Evolutionary conservation across 495 filamentous ascomycete genomes (phyloP).

Genomic region (Podospora comata): DNA sequence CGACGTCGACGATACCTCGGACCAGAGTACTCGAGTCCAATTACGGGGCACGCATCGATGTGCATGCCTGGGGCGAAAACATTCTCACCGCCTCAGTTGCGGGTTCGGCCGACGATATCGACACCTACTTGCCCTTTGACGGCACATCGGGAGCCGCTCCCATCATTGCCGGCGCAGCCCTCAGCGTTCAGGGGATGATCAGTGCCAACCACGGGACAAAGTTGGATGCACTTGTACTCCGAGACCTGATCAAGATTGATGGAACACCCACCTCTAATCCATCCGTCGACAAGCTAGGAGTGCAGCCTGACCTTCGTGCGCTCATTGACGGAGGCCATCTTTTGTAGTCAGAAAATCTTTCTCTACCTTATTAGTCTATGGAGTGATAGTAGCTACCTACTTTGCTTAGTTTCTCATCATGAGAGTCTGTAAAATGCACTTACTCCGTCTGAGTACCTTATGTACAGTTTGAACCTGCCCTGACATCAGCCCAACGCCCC

Average conservation of each 20-base stretch:
- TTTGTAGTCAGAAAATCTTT: not conserved
- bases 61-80: conserved; percentile 19
- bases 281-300: conserved; percentile 10
- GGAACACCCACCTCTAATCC: conserved; percentile 8
- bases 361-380: no score
- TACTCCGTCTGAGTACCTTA: no score
- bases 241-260: conserved; percentile 9
- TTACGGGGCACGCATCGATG: conserved; percentile 14
- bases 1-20: not conserved
- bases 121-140: conserved; percentile 3
- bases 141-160: conserved; percentile 18
- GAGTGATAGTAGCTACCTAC: no score
- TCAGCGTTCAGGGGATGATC: conserved; percentile 18
- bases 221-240: conserved; percentile 10
- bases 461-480: no score
- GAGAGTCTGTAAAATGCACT: no score
- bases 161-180: conserved; percentile 16
- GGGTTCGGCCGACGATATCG: not conserved
- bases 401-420: no score
- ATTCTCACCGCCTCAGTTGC: conserved; percentile 11
- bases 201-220: conserved; percentile 5
- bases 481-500: not conserved
- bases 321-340: conserved; percentile 18
- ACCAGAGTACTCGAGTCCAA: conserved; percentile 10
- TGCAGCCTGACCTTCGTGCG: conserved; percentile 15